These are phyloP conservation scores for Podila clonocystis DNA, from an alignment of 192 early-diverging fungal species.

Conservation along the genomic window DNA sequence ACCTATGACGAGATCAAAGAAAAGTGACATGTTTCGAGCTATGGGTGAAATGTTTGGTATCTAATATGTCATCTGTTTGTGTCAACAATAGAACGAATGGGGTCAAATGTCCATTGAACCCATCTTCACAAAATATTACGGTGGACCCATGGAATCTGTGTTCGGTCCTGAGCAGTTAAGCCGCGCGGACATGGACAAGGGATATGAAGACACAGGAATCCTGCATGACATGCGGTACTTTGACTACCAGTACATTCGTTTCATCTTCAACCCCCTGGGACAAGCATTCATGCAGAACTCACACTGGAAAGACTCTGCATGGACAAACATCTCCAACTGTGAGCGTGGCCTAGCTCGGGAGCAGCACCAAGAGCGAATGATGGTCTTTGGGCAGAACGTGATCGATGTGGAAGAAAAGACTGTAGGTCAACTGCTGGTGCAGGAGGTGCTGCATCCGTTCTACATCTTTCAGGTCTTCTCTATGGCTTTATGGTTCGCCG, in stretches of 20 bases:
- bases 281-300: conserved; percentile 57
- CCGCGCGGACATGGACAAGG: conserved; percentile 6
- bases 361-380: conserved; percentile 62
- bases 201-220: conserved; percentile 14
- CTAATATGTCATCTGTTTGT: neutral
- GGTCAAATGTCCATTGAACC: conserved; percentile 61
- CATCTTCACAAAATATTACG: conserved; percentile 65
- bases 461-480: conserved; percentile 85
- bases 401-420: conserved; percentile 80
- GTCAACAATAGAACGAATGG: conserved; percentile 66
- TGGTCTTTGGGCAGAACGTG: conserved; percentile 77
- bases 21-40: neutral
- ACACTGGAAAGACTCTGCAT: conserved; percentile 64
- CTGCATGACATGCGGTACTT: conserved; percentile 57
- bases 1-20: neutral
- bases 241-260: conserved; percentile 65
- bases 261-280: conserved; percentile 61
- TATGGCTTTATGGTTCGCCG: conserved; percentile 83
- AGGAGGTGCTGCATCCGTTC: conserved; percentile 85
- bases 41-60: neutral
- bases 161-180: conserved; percentile 64
- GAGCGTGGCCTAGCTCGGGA: conserved; percentile 64
- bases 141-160: conserved; percentile 74
- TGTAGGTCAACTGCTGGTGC: conserved; percentile 64
- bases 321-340: conserved; percentile 52